Conservation (phyloP, 225 moss, liverwort and hornwort genomes). For the Physcomitrellopsis africana region DNA sequence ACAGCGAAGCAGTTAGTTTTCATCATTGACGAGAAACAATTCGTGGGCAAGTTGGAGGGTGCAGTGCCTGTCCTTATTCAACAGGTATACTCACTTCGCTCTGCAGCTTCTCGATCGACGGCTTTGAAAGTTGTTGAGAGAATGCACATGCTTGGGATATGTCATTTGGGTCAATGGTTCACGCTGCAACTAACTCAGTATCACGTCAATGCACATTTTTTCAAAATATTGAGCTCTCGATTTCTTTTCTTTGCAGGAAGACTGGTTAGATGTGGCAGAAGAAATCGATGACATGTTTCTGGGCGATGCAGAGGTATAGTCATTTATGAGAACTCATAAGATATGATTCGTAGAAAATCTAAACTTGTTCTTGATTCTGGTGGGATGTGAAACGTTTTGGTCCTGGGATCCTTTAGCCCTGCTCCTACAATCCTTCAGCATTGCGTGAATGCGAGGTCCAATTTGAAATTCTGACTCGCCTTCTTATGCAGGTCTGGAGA, state of each 20-base stretch:
- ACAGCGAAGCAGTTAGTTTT: conserved; percentile 64
- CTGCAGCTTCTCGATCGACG: conserved; percentile 12
- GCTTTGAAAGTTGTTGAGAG: conserved; percentile 1
- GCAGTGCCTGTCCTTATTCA: conserved; percentile 64
- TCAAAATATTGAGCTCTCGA: not conserved
- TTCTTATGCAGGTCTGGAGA: conserved; percentile 59
- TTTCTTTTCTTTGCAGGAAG: conserved; percentile 42
- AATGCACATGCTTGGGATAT: not conserved
- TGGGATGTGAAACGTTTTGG: not conserved
- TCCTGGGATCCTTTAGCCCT: not conserved
- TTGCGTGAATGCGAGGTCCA: conserved; percentile 1
- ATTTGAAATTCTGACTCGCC: not conserved
- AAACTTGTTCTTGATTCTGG: not conserved
- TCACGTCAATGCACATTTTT: conserved; percentile 10
- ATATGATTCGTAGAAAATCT: conserved; percentile 13
- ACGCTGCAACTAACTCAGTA: not conserved
- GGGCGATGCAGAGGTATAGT: conserved; percentile 63
- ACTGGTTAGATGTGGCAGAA: conserved; percentile 64
- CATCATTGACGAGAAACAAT: conserved; percentile 56
- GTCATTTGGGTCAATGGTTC: conserved; percentile 1
- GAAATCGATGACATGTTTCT: conserved; percentile 70
- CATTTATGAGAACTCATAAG: not conserved
- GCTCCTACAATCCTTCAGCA: conserved; percentile 15
- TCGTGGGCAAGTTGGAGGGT: conserved; percentile 60
- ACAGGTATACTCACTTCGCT: conserved; percentile 33